Evolutionary conservation across 148 eudicot species (phyloP), one percentile per base, ranked within the genome.

Genomic region (Amaranthus palmeri): DNA sequence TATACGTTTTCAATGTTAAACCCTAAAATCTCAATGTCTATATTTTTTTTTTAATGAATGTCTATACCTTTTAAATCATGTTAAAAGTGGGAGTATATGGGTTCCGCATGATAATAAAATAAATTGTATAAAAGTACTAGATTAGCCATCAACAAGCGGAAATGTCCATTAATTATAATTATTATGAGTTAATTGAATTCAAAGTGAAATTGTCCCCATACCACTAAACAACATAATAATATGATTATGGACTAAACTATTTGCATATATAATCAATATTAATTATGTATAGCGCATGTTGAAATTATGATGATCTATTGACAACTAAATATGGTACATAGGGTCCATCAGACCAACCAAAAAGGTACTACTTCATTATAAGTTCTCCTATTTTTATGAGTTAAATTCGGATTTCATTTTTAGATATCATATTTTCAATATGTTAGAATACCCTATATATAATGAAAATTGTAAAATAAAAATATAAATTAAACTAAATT

Each of bases 291-390:
- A 74, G 49, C 81, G 84, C 84, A 78, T 81, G 84, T 78, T 74
- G 61, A 78, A 78, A 74, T 71, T 82, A 75, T 82, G 81, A 82
- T 82, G 74, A 78, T 82, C 60, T 75, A 15, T 80, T 67, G 76
- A 78, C 71, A 74, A 45, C 70, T 71, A 75, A 75, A 67, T 55
- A 74, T 60, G 70, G 55, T 68, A 73, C 76, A 66, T 67, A 55
- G 81, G 74, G 79, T 63, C 81, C 74, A 67, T 9, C 7, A 36
- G 48, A 69, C 70, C 65, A 46, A 10, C 69, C 54, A 56, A n/a
- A 79, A 74, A 79, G 69, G 67, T 43, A 53, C 4, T 54, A 58
- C 53, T 45, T 14, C 46, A 65, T 47, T 44, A 70, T 43, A 69
- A 61, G 68, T 74, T 64, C 36, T 25, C 36, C 36, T 25, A 25